A percentile compares a stretch with the other conserved stretches of the same genome.
phyloP scores from a whole-genome alignment of 371 early-diverging fungal species.

The Funneliformis caledonium region DNA sequence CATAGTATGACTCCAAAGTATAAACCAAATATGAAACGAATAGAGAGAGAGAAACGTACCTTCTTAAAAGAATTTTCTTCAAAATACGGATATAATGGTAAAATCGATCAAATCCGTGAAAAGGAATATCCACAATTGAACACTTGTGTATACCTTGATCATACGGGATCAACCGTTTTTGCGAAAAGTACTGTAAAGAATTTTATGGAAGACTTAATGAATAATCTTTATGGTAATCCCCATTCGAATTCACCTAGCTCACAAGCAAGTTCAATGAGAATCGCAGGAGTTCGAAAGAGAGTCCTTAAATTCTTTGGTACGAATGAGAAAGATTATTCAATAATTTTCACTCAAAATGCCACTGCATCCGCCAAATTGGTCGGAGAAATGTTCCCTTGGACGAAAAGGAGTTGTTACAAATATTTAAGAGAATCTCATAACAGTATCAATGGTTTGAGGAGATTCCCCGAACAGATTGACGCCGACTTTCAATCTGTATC shows the following conservation, averaged over 20 bases:
- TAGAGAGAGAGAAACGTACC: not conserved
- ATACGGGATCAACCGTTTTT: constrained; percentile 65
- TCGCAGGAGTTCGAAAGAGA: constrained; percentile 54
- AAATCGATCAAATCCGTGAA: constrained; percentile 52
- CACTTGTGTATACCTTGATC: constrained; percentile 62
- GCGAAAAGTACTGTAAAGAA: constrained; percentile 51
- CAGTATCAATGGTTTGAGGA: constrained; percentile 69
- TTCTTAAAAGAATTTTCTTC: constrained; percentile 32
- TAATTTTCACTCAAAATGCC: constrained; percentile 65
- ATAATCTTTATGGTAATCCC: constrained; percentile 67
- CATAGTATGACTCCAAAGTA: too few species aligned
- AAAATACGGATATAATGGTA: constrained; percentile 51
- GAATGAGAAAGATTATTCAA: constrained; percentile 51
- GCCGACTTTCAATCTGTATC: constrained; percentile 1
- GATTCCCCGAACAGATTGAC: constrained; percentile 44
- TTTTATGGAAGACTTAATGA: constrained; percentile 52
- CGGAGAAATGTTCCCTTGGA: constrained; percentile 59
- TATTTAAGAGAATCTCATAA: constrained; percentile 67
- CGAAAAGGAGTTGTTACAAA: constrained; percentile 48
- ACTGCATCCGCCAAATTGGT: constrained; percentile 61
- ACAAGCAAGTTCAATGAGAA: constrained; percentile 48
- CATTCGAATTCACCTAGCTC: constrained; percentile 65
- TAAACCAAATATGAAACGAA: too few species aligned
- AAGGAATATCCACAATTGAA: constrained; percentile 60
- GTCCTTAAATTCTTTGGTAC: constrained; percentile 55